A percentile compares a stretch with the other conserved stretches of the same genome.
Evolutionary conservation across 169 alveolate genomes (phyloP).

Genomic region (Perkinsus olseni): DNA sequence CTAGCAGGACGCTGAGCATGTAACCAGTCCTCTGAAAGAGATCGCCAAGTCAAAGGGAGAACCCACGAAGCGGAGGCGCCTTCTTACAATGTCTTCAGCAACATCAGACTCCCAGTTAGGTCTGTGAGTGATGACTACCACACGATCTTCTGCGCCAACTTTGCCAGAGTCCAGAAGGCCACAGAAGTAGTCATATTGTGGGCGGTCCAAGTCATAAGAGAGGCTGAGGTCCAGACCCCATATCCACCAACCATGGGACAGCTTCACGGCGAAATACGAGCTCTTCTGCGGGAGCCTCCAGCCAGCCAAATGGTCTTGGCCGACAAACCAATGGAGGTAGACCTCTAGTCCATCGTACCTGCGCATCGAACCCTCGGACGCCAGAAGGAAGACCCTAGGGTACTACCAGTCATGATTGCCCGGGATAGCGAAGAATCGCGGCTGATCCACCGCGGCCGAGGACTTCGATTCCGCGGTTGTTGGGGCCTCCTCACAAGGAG

Average conservation of each 20-base stretch:
- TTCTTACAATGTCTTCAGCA: neutral
- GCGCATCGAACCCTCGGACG: neutral
- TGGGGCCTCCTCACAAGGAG: neutral
- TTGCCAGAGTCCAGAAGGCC: conserved; percentile 1
- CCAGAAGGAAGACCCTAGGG: neutral
- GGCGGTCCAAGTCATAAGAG: conserved; percentile 5
- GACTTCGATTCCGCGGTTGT: neutral
- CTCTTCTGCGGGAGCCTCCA: conserved; percentile 10
- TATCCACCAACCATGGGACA: neutral
- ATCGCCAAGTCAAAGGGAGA: neutral
- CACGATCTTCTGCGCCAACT: neutral
- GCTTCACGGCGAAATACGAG: conserved; percentile 3
- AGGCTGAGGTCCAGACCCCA: conserved; percentile 11
- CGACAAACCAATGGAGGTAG: conserved; percentile 1
- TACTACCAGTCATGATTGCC: conserved; percentile 14
- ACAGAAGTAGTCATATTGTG: conserved; percentile 4
- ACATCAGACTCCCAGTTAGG: conserved; percentile 7
- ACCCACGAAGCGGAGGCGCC: neutral
- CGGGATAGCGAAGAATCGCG: neutral
- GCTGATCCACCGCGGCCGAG: neutral
- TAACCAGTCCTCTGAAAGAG: neutral
- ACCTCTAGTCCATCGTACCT: neutral
- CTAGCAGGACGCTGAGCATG: neutral
- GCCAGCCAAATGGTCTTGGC: neutral
- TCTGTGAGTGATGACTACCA: neutral